A percentile compares a stretch with the other conserved stretches of the same genome.
Conservation (phyloP, 108 stramenopile genomes). For the Conticribra weissflogii region DNA sequence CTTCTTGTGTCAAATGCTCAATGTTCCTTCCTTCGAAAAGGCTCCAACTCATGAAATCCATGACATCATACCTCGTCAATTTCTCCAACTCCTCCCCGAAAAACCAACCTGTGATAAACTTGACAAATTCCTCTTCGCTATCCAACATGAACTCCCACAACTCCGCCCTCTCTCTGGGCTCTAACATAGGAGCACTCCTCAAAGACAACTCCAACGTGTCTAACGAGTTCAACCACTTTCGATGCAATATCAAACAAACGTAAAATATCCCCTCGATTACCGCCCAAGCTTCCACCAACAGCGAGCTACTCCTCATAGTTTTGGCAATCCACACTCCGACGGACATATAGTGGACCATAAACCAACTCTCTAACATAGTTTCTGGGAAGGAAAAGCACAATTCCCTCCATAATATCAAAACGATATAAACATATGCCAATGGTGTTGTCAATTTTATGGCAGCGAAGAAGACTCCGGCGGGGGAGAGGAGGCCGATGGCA, state of each 20-base stretch:
- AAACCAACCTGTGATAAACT: conserved; percentile 85
- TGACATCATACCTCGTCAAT: conserved; percentile 82
- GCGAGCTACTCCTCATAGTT: conserved; percentile 55
- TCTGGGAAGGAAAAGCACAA: conserved; percentile 64
- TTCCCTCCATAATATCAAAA: conserved; percentile 73
- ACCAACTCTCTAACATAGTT: conserved; percentile 45
- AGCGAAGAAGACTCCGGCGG: conserved; percentile 67
- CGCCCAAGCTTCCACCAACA: conserved; percentile 78
- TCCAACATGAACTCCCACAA: conserved; percentile 79
- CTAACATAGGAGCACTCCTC: conserved; percentile 75
- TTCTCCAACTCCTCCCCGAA: conserved; percentile 73
- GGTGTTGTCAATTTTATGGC: conserved; percentile 68
- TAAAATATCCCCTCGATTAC: conserved; percentile 83
- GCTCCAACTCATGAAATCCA: conserved; percentile 80
- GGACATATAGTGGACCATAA: conserved; percentile 63
- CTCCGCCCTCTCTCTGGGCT: conserved; percentile 55
- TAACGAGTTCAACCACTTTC: conserved; percentile 63
- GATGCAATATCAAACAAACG: conserved; percentile 61
- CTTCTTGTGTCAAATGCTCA: conserved; percentile 84
- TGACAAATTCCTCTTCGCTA: conserved; percentile 52
- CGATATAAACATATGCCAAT: conserved; percentile 74
- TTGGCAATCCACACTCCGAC: conserved; percentile 54
- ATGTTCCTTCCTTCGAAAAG: conserved; percentile 90
- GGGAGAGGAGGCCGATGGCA: conserved; percentile 63
- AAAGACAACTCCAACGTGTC: conserved; percentile 83